These are phyloP conservation scores for Thinopyrum elongatum DNA, from an alignment of 176 grass and related monocot species.

Conservation along the genomic window DNA sequence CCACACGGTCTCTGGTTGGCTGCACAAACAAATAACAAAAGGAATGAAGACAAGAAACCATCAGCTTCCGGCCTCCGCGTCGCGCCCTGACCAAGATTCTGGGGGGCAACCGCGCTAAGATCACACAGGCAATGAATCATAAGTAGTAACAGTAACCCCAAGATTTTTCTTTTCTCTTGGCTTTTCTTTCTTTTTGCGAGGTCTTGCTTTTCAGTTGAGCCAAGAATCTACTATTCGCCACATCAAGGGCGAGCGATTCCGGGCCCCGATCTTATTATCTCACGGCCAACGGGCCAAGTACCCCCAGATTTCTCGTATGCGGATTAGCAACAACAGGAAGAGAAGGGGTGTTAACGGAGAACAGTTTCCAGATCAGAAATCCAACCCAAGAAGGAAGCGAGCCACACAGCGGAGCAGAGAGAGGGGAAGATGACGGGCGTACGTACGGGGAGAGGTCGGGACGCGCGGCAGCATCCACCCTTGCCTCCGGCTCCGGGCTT, in stretches of 20 bases:
- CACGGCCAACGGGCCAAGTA: no score
- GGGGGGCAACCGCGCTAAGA: neutral
- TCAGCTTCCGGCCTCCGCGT: neutral
- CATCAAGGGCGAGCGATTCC: no score
- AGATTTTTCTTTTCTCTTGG: neutral
- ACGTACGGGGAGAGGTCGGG: conserved; percentile 11
- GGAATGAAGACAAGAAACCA: neutral
- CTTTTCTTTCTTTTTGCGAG: neutral
- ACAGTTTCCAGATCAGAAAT: neutral
- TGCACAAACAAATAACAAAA: neutral
- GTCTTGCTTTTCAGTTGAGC: no score
- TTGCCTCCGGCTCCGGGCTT: neutral
- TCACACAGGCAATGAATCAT: no score
- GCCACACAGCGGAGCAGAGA: neutral
- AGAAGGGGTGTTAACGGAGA: neutral
- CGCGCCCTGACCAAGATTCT: neutral
- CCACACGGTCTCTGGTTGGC: neutral
- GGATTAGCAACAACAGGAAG: no score
- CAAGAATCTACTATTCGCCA: no score
- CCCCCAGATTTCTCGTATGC: no score
- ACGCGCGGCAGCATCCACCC: conserved; percentile 11
- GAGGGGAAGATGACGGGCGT: neutral
- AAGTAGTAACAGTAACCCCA: no score
- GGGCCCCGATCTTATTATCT: no score
- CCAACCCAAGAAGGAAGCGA: neutral